These are phyloP conservation scores for Silene noctiflora DNA, from an alignment of 179 eudicot species.

Conservation along the genomic window DNA sequence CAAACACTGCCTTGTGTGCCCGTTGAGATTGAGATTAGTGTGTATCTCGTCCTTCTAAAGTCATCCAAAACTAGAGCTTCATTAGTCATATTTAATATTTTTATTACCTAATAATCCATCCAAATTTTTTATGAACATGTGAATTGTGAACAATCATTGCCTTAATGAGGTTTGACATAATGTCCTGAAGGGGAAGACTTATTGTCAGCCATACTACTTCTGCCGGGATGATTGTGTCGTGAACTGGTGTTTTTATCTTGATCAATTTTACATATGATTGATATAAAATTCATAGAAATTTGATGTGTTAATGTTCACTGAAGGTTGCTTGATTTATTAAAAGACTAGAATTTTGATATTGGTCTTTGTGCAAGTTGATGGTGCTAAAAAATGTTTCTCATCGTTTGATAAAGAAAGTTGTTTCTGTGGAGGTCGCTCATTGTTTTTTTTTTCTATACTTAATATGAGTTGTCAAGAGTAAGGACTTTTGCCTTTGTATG, in stretches of 20 bases:
- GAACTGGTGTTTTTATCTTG: constrained; percentile 4
- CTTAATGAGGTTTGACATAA: background rate
- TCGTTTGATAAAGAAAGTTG: background rate
- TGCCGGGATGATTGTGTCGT: background rate
- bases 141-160: background rate
- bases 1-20: background rate
- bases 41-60: background rate
- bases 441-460: background rate
- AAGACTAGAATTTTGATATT: background rate
- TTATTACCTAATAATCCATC: background rate
- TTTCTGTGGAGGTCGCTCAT: background rate
- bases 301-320: background rate
- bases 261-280: background rate
- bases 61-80: background rate
- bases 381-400: background rate
- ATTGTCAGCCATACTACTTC: background rate
- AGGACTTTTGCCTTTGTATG: background rate
- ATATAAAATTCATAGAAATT: background rate
- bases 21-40: constrained; percentile 2
- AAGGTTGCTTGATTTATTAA: background rate
- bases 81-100: background rate
- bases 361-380: background rate
- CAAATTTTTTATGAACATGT: background rate
- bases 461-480: background rate
- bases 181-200: background rate